A percentile compares a stretch with the other conserved stretches of the same genome.
Conservation (phyloP, 192 early-diverging fungal genomes). For the Allomyces macrogynus region DNA sequence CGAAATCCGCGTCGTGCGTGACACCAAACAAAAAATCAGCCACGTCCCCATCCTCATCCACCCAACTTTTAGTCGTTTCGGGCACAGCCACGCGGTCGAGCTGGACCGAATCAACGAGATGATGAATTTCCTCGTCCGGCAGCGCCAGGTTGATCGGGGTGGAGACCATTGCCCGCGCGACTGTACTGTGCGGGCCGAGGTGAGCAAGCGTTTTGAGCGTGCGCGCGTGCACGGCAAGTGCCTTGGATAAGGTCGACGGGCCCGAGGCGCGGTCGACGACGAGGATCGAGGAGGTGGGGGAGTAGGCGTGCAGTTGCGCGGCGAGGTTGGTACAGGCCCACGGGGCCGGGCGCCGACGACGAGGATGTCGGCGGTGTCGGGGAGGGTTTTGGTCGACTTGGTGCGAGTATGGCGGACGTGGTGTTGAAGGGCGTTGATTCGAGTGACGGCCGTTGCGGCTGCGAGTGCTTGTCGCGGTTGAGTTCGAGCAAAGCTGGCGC, state of each 20-base stretch:
- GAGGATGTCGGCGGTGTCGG: background rate
- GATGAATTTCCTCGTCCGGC: background rate
- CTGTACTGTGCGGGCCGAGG: background rate
- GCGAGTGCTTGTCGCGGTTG: too few relatives aligned
- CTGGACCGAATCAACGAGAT: background rate
- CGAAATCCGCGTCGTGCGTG: background rate
- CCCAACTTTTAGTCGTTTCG: background rate
- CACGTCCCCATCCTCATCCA: background rate
- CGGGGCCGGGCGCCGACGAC: background rate
- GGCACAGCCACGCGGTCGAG: background rate
- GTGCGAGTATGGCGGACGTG: too few relatives aligned
- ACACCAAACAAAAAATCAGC: background rate
- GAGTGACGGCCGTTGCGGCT: too few relatives aligned
- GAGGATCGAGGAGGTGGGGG: background rate
- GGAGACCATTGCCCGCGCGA: background rate
- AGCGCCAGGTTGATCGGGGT: background rate
- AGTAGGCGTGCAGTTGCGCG: background rate
- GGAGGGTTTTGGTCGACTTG: too few relatives aligned
- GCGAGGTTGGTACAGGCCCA: background rate
- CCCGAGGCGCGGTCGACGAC: background rate
- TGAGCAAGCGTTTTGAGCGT: background rate
- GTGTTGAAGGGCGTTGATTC: too few relatives aligned
- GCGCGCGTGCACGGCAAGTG: background rate
- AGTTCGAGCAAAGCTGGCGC: too few relatives aligned
- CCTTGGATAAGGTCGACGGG: background rate